Evolutionary conservation across 805 yeast genomes (phyloP), one percentile per base, ranked within the genome.

Genomic region (Martiniozyma abietophila): DNA sequence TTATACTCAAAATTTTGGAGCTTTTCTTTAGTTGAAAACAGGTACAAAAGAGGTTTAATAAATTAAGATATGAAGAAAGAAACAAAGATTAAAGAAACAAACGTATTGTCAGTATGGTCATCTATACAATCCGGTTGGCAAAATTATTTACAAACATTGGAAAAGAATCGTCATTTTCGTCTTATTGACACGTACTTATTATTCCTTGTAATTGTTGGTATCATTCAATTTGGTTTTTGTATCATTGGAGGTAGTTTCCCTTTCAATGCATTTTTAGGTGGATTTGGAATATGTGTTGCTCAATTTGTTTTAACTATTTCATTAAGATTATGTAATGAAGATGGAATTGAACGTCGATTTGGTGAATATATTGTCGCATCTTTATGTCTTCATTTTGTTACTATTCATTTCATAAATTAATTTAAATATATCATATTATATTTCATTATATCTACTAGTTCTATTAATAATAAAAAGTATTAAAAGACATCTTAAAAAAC

Each of bases 261-360:
- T 12, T 92, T 92, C 71, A 92, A 92, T 60, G 97, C 96, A 17
- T 92, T 92, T 54, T 67, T 92, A 40, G 89, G 95, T 15, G 97
- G 97, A 1, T 92, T 92, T 54, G 72, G 80, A 36, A 65, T 85
- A 16, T 83, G 96, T 29, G 96, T 92, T 32, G 97, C 95, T 10
- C 97, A 92, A 58, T 92, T 92, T 56, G 97, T 92, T 18, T 69
- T 92, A 43, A 75, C 94, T 9, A 84, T 82, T 27, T 70, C 82
- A 41, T 64, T 92, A 50, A 69, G 97, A 51, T 68, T 89, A 50
- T 57, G 56, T 39, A 39, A 35, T 16, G 45, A 44, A 8, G 40
- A 56, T 6, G 40, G 42, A 2, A 54, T 54, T 8, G 73, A 67
- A 49, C 51, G 75, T 37, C 86, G 96, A 4, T 72, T 92, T 55